Evolutionary conservation across 805 yeast species (phyloP).

Genomic region (Millerozyma acaciae): DNA sequence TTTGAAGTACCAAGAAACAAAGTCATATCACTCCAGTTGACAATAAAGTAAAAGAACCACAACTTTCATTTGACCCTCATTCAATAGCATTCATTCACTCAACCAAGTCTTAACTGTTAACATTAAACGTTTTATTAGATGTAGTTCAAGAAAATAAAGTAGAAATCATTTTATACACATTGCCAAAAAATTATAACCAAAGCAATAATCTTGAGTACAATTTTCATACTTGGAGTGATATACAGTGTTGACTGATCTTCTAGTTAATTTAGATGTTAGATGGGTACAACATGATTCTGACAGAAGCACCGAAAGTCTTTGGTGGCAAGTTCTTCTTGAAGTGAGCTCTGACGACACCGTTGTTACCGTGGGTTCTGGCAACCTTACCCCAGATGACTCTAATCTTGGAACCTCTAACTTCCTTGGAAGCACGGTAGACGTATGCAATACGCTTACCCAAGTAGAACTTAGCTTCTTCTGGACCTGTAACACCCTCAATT

Average conservation of each 20-base stretch:
- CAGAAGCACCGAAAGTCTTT: constrained; percentile 99
- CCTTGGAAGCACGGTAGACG: constrained; percentile 98
- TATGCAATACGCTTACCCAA: constrained; percentile 99
- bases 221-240: constrained; percentile 5
- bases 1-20: too few relatives aligned
- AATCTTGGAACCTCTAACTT: constrained; percentile 97
- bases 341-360: constrained; percentile 97
- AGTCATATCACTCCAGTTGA: too few relatives aligned
- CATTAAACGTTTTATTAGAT: constrained; percentile 8
- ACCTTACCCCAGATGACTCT: constrained; percentile 99
- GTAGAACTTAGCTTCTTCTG: constrained; percentile 98
- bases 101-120: too few relatives aligned
- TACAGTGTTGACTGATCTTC: constrained; percentile 5
- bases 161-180: constrained; percentile 8
- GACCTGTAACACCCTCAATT: constrained; percentile 90
- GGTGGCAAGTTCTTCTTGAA: constrained; percentile 99
- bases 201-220: constrained; percentile 2
- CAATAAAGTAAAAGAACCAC: too few relatives aligned
- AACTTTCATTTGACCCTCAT: too few relatives aligned
- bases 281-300: constrained; percentile 99
- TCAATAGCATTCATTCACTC: too few relatives aligned
- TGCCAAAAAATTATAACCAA: constrained; percentile 7
- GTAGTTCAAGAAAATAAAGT: constrained; percentile 6
- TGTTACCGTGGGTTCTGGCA: constrained; percentile 98
- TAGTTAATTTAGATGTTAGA: constrained; percentile 82